These are phyloP conservation scores for Chaetoceros tenuissimus DNA, from an alignment of 108 stramenopile species.

Conservation along the genomic window DNA sequence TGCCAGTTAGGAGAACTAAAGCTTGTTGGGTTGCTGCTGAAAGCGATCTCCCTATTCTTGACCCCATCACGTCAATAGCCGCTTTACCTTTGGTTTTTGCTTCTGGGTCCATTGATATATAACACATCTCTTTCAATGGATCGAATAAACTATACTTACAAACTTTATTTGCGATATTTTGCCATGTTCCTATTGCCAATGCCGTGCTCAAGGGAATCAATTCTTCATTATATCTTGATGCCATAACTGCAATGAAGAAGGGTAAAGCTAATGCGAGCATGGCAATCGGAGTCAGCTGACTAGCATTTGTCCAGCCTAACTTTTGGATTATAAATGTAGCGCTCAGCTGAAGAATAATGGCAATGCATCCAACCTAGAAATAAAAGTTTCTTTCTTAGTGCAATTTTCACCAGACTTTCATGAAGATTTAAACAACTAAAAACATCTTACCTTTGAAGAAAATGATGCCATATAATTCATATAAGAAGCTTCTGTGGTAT, in stretches of 20 bases:
- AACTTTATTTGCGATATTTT: constrained; percentile 37
- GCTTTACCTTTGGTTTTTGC: constrained; percentile 38
- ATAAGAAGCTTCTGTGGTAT: constrained; percentile 24
- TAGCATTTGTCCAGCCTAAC: constrained; percentile 33
- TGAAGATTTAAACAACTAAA: no score
- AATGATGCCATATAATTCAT: constrained; percentile 39
- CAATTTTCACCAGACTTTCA: no score
- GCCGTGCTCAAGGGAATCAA: constrained; percentile 26
- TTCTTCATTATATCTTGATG: constrained; percentile 7
- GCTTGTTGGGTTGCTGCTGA: constrained; percentile 32
- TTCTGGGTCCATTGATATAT: constrained; percentile 33
- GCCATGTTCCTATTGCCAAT: constrained; percentile 31
- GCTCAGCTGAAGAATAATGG: constrained; percentile 30
- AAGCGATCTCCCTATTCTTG: constrained; percentile 32
- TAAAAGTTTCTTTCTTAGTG: no score
- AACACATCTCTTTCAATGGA: constrained; percentile 41
- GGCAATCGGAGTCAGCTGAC: constrained; percentile 29
- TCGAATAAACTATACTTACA: constrained; percentile 37
- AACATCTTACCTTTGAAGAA: constrained; percentile 35
- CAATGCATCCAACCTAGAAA: constrained; percentile 25
- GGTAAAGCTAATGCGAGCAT: constrained; percentile 28
- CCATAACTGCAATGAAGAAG: constrained; percentile 22
- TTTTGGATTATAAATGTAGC: constrained; percentile 29
- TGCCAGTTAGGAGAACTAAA: constrained; percentile 22
- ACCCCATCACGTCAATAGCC: constrained; percentile 32